phyloP scores from a whole-genome alignment of 2,329 filamentous ascomycete species.

The Apiospora sp. region DNA sequence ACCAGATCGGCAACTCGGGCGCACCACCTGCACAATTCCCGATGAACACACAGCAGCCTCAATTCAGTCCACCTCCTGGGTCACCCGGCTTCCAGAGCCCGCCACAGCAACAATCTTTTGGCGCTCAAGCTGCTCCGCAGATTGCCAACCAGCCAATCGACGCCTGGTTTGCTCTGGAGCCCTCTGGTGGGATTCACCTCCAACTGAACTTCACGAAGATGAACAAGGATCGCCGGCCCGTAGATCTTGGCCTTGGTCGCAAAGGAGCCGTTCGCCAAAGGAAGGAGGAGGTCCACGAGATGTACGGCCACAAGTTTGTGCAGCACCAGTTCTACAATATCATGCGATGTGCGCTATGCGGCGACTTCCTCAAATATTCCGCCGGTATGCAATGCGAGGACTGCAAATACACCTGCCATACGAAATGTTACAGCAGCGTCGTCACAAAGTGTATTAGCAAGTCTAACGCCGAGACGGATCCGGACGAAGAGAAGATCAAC shows the following conservation, averaged over 20 bases:
- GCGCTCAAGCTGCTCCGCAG: conserved; percentile 55
- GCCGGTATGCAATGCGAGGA: conserved; percentile 99
- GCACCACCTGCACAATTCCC: conserved; percentile 64
- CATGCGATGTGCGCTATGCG: conserved; percentile 98
- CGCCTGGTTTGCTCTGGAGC: conserved; percentile 96
- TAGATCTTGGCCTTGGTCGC: conserved; percentile 89
- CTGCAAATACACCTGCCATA: conserved; percentile 99
- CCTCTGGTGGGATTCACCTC: conserved; percentile 89
- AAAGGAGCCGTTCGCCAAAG: conserved; percentile 96
- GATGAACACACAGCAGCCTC: conserved; percentile 58
- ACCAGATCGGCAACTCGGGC: conserved; percentile 76
- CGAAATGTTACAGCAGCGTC: conserved; percentile 94
- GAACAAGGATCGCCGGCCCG: conserved; percentile 79
- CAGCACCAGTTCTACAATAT: conserved; percentile 99
- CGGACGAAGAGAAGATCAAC: conserved; percentile 99
- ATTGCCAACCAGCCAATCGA: conserved; percentile 74
- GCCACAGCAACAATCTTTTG: conserved; percentile 42
- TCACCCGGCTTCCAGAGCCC: conserved; percentile 47
- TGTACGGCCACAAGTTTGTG: conserved; percentile 99
- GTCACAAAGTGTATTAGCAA: conserved; percentile 99
- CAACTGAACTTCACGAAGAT: conserved; percentile 93
- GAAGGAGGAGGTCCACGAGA: conserved; percentile 98
- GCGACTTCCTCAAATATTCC: conserved; percentile 98
- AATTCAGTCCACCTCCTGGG: conserved; percentile 54
- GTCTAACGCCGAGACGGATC: conserved; percentile 97